Base-by-base conservation (phyloP, 2,329 filamentous ascomycete species). In the Magnaporthiopsis rhizophila region DNA sequence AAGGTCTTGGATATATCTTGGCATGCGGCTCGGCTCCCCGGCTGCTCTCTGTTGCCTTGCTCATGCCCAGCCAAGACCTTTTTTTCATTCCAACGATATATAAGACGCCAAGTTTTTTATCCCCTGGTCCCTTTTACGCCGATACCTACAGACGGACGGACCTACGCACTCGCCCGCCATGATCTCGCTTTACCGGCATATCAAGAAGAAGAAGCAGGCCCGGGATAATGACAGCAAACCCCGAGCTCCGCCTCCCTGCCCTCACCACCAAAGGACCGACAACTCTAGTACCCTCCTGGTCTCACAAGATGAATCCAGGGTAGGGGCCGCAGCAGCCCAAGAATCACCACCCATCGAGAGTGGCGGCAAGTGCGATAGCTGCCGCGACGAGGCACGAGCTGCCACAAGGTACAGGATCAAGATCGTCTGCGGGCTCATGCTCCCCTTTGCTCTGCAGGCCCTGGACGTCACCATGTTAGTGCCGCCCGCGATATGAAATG, bases 371-470 rank as follows among this genome's bases (percentile, higher is more conserved):
- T 63, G 62, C 34, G n/a, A 45, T 21, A n/a, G 18, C n/a, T 68
- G 15, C 67, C 67, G 72, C 36, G 71, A 72, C 11, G 76, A 77
- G 38, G 72, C 74, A 61, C 71, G 69, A 28, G 71, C 70, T 4
- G 71, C 72, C 6, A 70, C 70, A 7, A 74, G 68, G 21, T 80
- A 88, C 69, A 78, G 86, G 61, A 83, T 79, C 78, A 88, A 83
- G 69, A 72, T 89, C 13, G 80, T 88, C 45, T 65, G 81, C 1
- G 85, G 86, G 2, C 76, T 90, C 0, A 72, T 85, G 6, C 74
- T 85, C 1, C 86, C 87, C 0, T 89, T 84, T 70, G 80, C 84
- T 12, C 77, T 89, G 0, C 82, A 87, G 65, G 81, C 85, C 2
- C 77, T 90, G 2, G 87, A 90, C 70, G 76, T 84, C 2, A 90